Base-by-base conservation (phyloP, 2,329 filamentous ascomycete species). In the Cucurbitaria berberidis region DNA sequence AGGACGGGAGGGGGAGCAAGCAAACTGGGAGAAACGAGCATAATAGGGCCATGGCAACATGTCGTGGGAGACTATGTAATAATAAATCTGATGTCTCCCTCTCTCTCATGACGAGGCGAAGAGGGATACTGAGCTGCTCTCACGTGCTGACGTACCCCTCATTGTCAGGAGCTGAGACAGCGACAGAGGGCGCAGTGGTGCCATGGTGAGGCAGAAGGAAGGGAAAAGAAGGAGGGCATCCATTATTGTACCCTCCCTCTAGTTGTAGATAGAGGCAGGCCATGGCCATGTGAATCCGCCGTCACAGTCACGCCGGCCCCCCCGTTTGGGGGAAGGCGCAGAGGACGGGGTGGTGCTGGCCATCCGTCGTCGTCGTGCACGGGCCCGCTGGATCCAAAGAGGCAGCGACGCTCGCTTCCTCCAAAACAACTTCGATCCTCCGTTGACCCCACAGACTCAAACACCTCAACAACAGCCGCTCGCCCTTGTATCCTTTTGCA, bases 361-460 rank as follows among this genome's bases (percentile, higher is more conserved):
- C 59, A 39, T 11, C n/a, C 49, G 29, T 45, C 38, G 18, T 40
- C 27, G 53, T 48, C n/a, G 48, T 29, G 51, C 51, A 57, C 54
- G 45, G 51, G 42, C 53, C 48, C 45, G 15, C 36, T 46, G 27
- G 45, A 48, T 52, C 59, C 53, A 51, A 60, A 54, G 60, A 60
- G 57, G 60, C 62, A 67, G 64, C 60, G 45, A 57, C 64, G 63
- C 64, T 67, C 60, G 62, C 63, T 67, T 66, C 64, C 61, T 61
- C n/a, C 62, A 66, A 67, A 69, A 66, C 66, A 68, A 62, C 53
- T 53, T 64, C 55, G 54, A 60, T 58, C 59, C 62, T 63, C 54
- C 60, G 55, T 64, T 61, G 58, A 57, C 55, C 30, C 59, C 59
- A 60, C 62, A 57, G 21, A 39, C 36, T 39, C 57, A 57, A 59